phyloP scores from a whole-genome alignment of 768 basidiomycete genomes.

The Scleroderma bovista region DNA sequence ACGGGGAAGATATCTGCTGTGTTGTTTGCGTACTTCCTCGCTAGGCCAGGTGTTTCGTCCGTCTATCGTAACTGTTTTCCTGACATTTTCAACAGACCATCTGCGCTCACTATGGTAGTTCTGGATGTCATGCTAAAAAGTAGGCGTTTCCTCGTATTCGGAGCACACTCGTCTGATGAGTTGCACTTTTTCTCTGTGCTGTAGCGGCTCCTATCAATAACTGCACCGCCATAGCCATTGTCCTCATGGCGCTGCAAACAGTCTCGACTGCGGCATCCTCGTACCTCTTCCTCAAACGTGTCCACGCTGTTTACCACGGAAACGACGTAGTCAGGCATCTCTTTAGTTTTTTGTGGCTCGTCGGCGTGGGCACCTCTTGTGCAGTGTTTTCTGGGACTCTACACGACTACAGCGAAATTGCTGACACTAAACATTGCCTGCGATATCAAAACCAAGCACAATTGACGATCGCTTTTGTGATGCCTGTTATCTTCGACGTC shows the following conservation, averaged over 20 bases:
- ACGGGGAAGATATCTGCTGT: slow-evolving; percentile 10
- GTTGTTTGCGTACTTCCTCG: slow-evolving; percentile 18
- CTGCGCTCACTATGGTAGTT: slow-evolving; percentile 1
- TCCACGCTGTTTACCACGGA: slow-evolving; percentile 30
- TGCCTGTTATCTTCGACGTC: slow-evolving; percentile 28
- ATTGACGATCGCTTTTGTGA: slow-evolving; percentile 23
- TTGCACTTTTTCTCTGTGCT: background rate
- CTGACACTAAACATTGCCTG: slow-evolving; percentile 30
- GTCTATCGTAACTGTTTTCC: background rate
- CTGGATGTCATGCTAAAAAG: slow-evolving; percentile 18
- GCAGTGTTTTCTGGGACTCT: slow-evolving; percentile 22
- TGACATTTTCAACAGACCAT: slow-evolving; percentile 11
- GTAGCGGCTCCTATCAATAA: slow-evolving; percentile 19
- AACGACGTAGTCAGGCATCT: slow-evolving; percentile 13
- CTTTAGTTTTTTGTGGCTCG: slow-evolving; percentile 32
- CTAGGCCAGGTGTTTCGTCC: slow-evolving; percentile 11
- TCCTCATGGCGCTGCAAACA: slow-evolving; percentile 13
- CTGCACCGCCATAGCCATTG: slow-evolving; percentile 15
- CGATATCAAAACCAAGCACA: slow-evolving; percentile 17
- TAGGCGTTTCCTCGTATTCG: slow-evolving; percentile 3
- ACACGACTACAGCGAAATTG: slow-evolving; percentile 23
- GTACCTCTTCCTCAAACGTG: slow-evolving; percentile 34
- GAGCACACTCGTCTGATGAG: background rate
- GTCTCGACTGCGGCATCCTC: slow-evolving; percentile 24
- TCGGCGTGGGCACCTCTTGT: slow-evolving; percentile 19